Evolutionary conservation across 352 stramenopile species (phyloP).

Genomic region (Thraustotheca clavata): DNA sequence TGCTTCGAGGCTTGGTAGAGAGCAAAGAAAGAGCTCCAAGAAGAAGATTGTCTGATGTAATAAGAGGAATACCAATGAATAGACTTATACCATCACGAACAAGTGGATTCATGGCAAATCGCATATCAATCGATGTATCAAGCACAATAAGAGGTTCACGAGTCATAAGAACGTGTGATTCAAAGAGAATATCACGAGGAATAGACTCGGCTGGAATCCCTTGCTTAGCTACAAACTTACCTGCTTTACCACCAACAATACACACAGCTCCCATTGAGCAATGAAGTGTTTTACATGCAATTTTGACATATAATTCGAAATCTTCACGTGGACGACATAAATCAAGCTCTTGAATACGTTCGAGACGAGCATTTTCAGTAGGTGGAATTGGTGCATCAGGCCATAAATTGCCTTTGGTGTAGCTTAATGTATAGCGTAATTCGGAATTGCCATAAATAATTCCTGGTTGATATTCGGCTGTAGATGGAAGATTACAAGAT

Average conservation of each 20-base stretch:
- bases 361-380: slow-evolving; percentile 42
- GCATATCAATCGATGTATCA: slow-evolving; percentile 56
- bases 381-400: slow-evolving; percentile 51
- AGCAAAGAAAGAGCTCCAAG: slow-evolving; percentile 61
- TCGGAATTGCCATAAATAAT: slow-evolving; percentile 32
- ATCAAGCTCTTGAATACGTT: slow-evolving; percentile 63
- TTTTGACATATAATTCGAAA: slow-evolving; percentile 51
- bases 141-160: slow-evolving; percentile 54
- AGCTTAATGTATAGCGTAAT: slow-evolving; percentile 58
- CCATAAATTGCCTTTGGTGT: slow-evolving; percentile 62
- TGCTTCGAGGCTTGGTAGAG: slow-evolving; percentile 46
- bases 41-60: slow-evolving; percentile 57
- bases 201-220: slow-evolving; percentile 65
- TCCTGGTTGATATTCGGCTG: too few relatives aligned
- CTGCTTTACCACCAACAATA: slow-evolving; percentile 57
- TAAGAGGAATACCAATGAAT: slow-evolving; percentile 63
- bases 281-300: slow-evolving; percentile 53
- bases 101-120: slow-evolving; percentile 69
- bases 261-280: slow-evolving; percentile 60
- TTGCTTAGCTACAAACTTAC: slow-evolving; percentile 65
- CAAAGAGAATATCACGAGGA: slow-evolving; percentile 58
- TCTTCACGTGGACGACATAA: slow-evolving; percentile 71
- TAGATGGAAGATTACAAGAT: too few relatives aligned
- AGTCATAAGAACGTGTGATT: slow-evolving; percentile 68
- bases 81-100: slow-evolving; percentile 64